Base-by-base conservation (phyloP, 2,329 filamentous ascomycete species). In the Didymella pomorum region DNA sequence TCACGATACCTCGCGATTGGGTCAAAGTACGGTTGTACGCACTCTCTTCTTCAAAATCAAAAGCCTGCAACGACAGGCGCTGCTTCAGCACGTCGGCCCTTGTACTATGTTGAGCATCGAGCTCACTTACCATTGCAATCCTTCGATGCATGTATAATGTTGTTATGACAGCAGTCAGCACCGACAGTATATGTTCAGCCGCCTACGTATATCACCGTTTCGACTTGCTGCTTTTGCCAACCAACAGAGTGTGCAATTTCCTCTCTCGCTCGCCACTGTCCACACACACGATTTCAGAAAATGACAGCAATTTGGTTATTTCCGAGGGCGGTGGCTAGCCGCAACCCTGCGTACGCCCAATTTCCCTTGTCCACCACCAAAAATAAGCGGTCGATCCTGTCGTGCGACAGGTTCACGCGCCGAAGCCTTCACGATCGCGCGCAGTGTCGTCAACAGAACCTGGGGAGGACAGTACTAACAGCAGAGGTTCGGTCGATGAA, bases 241-340 rank as follows among this genome's bases (percentile, higher is more conserved):
- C 46, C 25, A 50, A 31, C 20, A 33, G n/a, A 39, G 16, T 14
- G 29, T 46, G 56, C 28, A 58, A 58, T 58, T 29, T 57, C 54
- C 50, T 54, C 44, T 44, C 28, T 43, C 14, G 49, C 29, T 39
- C 20, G 49, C 33, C 31, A 39, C 23, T 39, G 44, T 58, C 44
- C 50, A 53, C 45, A 50, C 53, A 50, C 39, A 54, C 45, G 39
- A 50, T 20, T 25, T 18, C 23, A 62, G 62, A 58, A 58, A 45
- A 59, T 61, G 61, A 56, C 33, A 33, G 58, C 53, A 73, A 73
- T 69, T 52, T 70, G 63, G 61, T 42, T 63, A 63, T 64, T 67
- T 60, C 63, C 56, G 57, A 59, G 54, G 65, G 54, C 50, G 52
- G 44, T 56, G 44, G 42, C 54, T 61, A 62, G 63, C 52, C 60